These are phyloP conservation scores for Monosporascus sp. DNA, from an alignment of 2,329 filamentous ascomycete species.

Conservation along the genomic window DNA sequence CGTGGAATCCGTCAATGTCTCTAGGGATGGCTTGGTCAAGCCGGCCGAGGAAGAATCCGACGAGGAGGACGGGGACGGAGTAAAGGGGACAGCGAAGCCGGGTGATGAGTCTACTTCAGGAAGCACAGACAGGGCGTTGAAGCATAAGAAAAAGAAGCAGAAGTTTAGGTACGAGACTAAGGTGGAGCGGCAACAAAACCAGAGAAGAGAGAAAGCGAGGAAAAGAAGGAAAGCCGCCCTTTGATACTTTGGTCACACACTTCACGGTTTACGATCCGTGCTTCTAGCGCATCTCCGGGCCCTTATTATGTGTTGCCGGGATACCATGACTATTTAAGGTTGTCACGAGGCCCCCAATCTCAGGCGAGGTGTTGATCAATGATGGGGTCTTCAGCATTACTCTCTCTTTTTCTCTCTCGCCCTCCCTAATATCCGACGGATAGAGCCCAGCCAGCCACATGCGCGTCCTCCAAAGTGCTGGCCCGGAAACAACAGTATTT, in stretches of 20 bases:
- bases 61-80: constrained; percentile 28
- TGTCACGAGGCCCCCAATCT: not conserved
- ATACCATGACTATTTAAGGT: not conserved
- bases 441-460: constrained; percentile 14
- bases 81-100: constrained; percentile 29
- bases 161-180: constrained; percentile 94
- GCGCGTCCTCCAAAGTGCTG: constrained; percentile 13
- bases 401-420: constrained; percentile 1
- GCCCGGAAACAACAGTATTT: constrained; percentile 12
- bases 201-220: constrained; percentile 66
- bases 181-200: constrained; percentile 69
- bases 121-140: constrained; percentile 48
- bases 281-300: not conserved
- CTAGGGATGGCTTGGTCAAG: constrained; percentile 65
- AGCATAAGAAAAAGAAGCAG: constrained; percentile 74
- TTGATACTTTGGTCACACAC: constrained; percentile 15
- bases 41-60: constrained; percentile 35
- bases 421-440: constrained; percentile 9
- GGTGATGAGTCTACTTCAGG: constrained; percentile 26
- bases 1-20: constrained; percentile 80
- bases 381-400: not conserved
- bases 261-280: not conserved
- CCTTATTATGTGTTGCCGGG: not conserved
- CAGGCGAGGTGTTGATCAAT: not conserved
- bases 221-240: constrained; percentile 33